Evolutionary conservation across 371 early-diverging fungal genomes (phyloP).

Genomic region (Syncephalastrum contaminatum): DNA sequence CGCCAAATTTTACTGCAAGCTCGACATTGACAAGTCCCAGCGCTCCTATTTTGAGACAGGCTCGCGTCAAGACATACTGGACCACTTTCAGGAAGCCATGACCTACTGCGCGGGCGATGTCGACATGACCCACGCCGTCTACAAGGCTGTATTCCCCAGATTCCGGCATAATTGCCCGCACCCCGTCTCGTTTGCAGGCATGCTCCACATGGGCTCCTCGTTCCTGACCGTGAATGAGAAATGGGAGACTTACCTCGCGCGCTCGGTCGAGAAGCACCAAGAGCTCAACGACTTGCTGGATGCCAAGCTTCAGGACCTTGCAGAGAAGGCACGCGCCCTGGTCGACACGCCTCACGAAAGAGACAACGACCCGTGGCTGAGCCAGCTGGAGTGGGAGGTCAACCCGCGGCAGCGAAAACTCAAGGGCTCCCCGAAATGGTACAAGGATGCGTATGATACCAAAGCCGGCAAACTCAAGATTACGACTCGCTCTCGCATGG

Average conservation of each 20-base stretch:
- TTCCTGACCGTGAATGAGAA: slow-evolving; percentile 79
- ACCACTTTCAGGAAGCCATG: slow-evolving; percentile 68
- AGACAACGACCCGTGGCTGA: slow-evolving; percentile 82
- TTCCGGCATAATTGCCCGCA: slow-evolving; percentile 87
- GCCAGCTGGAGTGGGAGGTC: slow-evolving; percentile 80
- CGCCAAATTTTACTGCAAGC: slow-evolving; percentile 74
- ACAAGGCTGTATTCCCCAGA: slow-evolving; percentile 63
- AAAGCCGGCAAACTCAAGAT: slow-evolving; percentile 57
- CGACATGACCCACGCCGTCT: slow-evolving; percentile 72
- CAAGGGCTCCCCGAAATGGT: slow-evolving; percentile 89
- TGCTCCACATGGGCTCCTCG: slow-evolving; percentile 84
- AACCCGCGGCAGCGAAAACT: slow-evolving; percentile 49
- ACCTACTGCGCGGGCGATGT: slow-evolving; percentile 94
- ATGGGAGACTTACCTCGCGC: slow-evolving; percentile 72
- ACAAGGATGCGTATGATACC: slow-evolving; percentile 72
- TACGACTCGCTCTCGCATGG: slow-evolving; percentile 70
- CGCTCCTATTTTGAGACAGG: slow-evolving; percentile 72
- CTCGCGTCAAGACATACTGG: slow-evolving; percentile 49
- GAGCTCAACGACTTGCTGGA: slow-evolving; percentile 60
- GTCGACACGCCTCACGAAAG: slow-evolving; percentile 29
- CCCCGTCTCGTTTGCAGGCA: slow-evolving; percentile 92
- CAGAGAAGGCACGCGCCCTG: slow-evolving; percentile 62
- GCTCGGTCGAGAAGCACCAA: slow-evolving; percentile 57
- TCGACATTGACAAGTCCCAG: slow-evolving; percentile 72
- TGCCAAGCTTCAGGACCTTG: slow-evolving; percentile 59